These are phyloP conservation scores for Auricularia sp. DNA, from an alignment of 768 basidiomycete genomes.

Conservation along the genomic window DNA sequence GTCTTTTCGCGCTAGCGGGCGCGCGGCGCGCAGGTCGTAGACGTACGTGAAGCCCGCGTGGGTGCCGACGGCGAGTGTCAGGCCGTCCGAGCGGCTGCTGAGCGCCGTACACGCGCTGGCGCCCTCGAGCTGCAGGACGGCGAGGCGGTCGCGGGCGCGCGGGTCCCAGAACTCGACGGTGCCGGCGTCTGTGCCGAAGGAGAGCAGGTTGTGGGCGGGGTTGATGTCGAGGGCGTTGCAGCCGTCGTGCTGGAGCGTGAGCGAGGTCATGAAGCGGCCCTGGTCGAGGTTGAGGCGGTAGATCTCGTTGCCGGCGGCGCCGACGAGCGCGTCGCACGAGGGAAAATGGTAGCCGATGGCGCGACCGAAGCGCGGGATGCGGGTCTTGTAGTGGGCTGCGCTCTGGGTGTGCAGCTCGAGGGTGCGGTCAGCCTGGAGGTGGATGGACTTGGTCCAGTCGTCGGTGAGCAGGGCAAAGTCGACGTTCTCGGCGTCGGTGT, in stretches of 20 bases:
- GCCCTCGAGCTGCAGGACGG: constrained; percentile 42
- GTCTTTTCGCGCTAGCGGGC: constrained; percentile 83
- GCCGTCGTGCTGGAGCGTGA: constrained; percentile 63
- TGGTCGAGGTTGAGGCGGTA: constrained; percentile 93
- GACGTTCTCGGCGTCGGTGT: constrained; percentile 93
- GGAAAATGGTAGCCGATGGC: constrained; percentile 88
- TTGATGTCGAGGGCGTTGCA: constrained; percentile 92
- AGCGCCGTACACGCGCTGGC: constrained; percentile 71
- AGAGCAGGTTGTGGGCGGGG: constrained; percentile 80
- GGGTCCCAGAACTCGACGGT: constrained; percentile 96
- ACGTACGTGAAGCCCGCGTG: constrained; percentile 90
- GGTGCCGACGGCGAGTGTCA: constrained; percentile 90
- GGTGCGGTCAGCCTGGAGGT: constrained; percentile 92
- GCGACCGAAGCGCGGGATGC: constrained; percentile 92
- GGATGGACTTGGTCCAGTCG: constrained; percentile 98
- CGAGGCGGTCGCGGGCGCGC: constrained; percentile 68
- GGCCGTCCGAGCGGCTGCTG: constrained; percentile 74
- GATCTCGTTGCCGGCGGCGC: constrained; percentile 77
- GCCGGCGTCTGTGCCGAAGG: constrained; percentile 84
- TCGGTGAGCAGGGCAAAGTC: constrained; percentile 96
- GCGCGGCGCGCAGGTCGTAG: constrained; percentile 83
- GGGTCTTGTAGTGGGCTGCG: constrained; percentile 83
- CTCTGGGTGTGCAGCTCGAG: constrained; percentile 91
- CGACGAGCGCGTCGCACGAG: constrained; percentile 82
- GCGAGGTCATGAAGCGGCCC: constrained; percentile 82